Percentiles rank a stretch among this genome's conserved stretches.
Evolutionary conservation across 2,329 filamentous ascomycete species (phyloP).

Genomic region (Helotiales sp.): DNA sequence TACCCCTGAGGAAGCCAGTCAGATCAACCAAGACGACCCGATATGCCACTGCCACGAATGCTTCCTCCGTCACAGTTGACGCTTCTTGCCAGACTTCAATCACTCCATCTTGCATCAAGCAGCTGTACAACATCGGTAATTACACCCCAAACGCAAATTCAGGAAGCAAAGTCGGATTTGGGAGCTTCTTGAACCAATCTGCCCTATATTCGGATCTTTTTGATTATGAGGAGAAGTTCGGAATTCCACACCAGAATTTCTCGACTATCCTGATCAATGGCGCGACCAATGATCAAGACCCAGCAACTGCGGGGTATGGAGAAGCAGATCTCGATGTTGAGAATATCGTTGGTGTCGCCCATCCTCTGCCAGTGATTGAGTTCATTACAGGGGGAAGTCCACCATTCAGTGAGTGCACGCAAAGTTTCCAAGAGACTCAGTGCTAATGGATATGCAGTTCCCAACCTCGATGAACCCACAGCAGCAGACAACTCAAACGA

Average conservation of each 20-base stretch:
- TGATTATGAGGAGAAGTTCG: slow-evolving; percentile 37
- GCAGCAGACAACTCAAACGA: slow-evolving; percentile 46
- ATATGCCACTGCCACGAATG: background rate
- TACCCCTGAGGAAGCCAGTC: background rate
- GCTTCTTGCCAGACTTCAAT: slow-evolving; percentile 36
- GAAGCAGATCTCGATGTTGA: slow-evolving; percentile 48
- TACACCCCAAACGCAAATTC: slow-evolving; percentile 45
- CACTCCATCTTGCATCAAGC: slow-evolving; percentile 48
- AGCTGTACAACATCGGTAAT: slow-evolving; percentile 48
- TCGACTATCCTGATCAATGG: slow-evolving; percentile 42
- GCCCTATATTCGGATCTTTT: slow-evolving; percentile 48
- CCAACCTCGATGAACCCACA: slow-evolving; percentile 39
- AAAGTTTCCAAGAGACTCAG: slow-evolving; percentile 14
- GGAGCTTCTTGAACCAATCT: slow-evolving; percentile 51
- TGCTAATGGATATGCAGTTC: slow-evolving; percentile 26
- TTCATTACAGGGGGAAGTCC: slow-evolving; percentile 57
- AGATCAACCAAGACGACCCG: slow-evolving; percentile 1
- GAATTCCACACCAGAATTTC: slow-evolving; percentile 46
- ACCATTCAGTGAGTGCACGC: slow-evolving; percentile 40
- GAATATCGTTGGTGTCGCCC: slow-evolving; percentile 52
- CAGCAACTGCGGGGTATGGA: slow-evolving; percentile 11
- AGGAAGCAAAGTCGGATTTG: slow-evolving; percentile 51
- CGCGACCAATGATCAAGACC: slow-evolving; percentile 41
- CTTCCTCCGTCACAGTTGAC: slow-evolving; percentile 1
- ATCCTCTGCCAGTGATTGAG: slow-evolving; percentile 52